Base-by-base conservation (phyloP, 2,329 filamentous ascomycete genomes). In the Uncinocarpus reesii region DNA sequence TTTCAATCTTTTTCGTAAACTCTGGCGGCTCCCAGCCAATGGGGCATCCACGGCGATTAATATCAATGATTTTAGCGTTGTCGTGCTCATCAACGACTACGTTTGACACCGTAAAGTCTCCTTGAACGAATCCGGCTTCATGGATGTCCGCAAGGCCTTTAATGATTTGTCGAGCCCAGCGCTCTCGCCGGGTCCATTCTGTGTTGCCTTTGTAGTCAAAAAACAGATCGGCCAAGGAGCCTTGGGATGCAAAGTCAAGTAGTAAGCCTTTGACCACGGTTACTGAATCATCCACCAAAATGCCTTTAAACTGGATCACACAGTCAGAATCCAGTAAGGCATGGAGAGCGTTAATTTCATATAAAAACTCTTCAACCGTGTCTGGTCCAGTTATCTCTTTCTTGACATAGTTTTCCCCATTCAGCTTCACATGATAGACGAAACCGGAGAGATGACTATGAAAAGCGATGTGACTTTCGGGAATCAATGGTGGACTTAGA, bases 21-120 rank as follows among this genome's bases (percentile, higher is more conserved):
- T 98, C 92, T 3, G 92, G 92, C 2, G 92, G 89, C 57, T 98
- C 92, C 92, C 92, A 98, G 20, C 90, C 90, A 3, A 96, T 86
- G 0, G 92, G 92, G 59, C 92, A 98, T n/a, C 92, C 92, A 58
- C 92, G 77, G 48, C 92, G 78, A 68, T 98, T 98, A 70, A 98
- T 95, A 65, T 98, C 92, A 61, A 98, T 98, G 56, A 98, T 96
- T 60, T 93, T 90, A 7, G 90, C 92, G 60, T 95, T 77, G 60
- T 88, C 82, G 36, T 84, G 69, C 10, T 76, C 75, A 63, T 96
- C 87, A 59, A 98, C 84, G 52, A 98, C 92, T 55, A 98, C 94
- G 62, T 98, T 98, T 4, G 89, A 95, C 23, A 98, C 74, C 0
- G 92, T 98, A 56, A 98, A 95, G 62, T 98, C 92, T 20, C 92